Evolutionary conservation across 306 rosid species (phyloP).

Genomic region (Quercus parvula): DNA sequence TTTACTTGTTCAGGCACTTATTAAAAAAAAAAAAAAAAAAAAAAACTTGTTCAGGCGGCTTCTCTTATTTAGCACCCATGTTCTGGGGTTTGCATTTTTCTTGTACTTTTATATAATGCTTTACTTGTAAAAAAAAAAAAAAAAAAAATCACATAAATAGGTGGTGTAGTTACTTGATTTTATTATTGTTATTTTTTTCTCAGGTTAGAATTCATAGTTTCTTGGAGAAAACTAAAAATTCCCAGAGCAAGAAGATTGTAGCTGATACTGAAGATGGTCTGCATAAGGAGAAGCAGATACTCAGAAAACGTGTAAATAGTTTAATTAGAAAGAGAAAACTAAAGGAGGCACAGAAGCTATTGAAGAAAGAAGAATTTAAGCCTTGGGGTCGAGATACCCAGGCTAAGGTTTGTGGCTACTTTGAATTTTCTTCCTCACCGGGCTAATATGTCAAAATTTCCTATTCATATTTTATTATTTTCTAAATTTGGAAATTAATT

Average conservation of each 20-base stretch:
- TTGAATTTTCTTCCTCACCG: neutral
- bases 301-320: slow-evolving; percentile 58
- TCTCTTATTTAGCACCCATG: neutral
- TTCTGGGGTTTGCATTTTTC: neutral
- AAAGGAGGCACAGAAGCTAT: slow-evolving; percentile 49
- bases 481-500: slow-evolving; percentile 13
- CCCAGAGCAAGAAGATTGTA: slow-evolving; percentile 31
- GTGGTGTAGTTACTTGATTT: neutral
- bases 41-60: neutral
- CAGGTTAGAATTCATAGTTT: slow-evolving; percentile 68
- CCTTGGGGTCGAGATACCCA: slow-evolving; percentile 78
- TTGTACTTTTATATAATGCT: neutral
- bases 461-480: neutral
- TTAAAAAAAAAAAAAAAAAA: too few species aligned
- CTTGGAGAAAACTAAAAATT: slow-evolving; percentile 56
- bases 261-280: slow-evolving; percentile 37
- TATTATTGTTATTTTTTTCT: neutral
- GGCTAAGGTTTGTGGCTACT: slow-evolving; percentile 57
- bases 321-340: slow-evolving; percentile 53
- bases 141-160: neutral
- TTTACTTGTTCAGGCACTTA: neutral
- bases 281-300: slow-evolving; percentile 52
- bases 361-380: slow-evolving; percentile 56
- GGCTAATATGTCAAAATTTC: neutral
- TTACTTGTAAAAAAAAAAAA: neutral